Conservation (phyloP, 2,329 filamentous ascomycete genomes). For the Blastomyces emzantsi region DNA sequence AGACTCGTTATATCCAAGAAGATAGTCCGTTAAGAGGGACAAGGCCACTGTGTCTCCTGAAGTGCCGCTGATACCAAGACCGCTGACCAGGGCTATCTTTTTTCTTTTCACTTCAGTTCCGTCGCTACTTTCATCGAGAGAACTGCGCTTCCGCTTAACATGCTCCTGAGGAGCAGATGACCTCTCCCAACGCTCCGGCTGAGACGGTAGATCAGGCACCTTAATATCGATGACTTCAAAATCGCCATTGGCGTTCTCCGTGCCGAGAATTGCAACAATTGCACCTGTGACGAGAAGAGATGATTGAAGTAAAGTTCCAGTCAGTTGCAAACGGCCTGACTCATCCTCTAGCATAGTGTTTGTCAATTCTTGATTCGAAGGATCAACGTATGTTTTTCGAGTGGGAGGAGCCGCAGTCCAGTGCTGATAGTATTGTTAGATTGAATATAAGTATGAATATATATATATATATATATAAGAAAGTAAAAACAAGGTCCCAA, state of each 20-base stretch:
- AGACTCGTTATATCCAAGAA: conserved; percentile 67
- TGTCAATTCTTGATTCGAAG: conserved; percentile 38
- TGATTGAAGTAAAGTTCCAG: conserved; percentile 58
- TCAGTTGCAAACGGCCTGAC: conserved; percentile 74
- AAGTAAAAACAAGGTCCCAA: not conserved
- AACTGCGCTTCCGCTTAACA: conserved; percentile 26
- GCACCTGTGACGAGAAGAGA: conserved; percentile 81
- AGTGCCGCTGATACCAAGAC: conserved; percentile 70
- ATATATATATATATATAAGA: not conserved
- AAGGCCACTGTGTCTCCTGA: conserved; percentile 66
- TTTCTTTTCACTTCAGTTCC: conserved; percentile 45
- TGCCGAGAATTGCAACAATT: conserved; percentile 89
- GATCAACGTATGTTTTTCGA: conserved; percentile 64
- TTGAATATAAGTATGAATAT: not conserved
- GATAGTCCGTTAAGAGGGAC: conserved; percentile 72
- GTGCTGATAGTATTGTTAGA: conserved; percentile 46
- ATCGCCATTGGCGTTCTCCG: conserved; percentile 83
- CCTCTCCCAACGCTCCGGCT: conserved; percentile 70
- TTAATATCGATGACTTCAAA: conserved; percentile 88
- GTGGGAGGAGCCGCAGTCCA: conserved; percentile 79
- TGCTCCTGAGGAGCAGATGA: conserved; percentile 34
- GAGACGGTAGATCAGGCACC: conserved; percentile 74
- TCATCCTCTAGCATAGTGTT: conserved; percentile 89
- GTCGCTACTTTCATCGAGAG: not conserved
- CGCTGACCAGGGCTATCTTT: conserved; percentile 84